Percentiles rank a stretch among this genome's conserved stretches.
Evolutionary conservation across 2,329 filamentous ascomycete species (phyloP).

Genomic region (Aspergillus sp.): DNA sequence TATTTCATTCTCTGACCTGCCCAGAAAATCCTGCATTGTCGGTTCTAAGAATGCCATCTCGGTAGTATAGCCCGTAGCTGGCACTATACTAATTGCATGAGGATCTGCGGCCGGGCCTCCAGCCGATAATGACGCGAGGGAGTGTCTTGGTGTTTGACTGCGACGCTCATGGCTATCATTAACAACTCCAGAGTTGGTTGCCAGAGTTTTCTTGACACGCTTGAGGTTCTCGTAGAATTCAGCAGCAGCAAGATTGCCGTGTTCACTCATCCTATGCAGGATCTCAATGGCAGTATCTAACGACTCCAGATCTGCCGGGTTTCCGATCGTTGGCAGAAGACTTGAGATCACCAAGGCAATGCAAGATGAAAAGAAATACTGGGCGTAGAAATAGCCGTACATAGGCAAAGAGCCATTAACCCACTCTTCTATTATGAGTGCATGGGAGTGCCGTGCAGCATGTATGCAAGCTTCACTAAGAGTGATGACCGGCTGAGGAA

Average conservation of each 20-base stretch:
- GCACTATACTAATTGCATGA: constrained; percentile 6
- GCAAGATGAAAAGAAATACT: constrained; percentile 37
- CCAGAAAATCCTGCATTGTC: constrained; percentile 29
- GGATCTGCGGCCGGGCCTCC: neutral
- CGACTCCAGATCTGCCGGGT: constrained; percentile 22
- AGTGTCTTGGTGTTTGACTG: neutral
- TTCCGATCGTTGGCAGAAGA: constrained; percentile 22
- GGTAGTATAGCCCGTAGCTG: constrained; percentile 20
- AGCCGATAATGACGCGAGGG: neutral
- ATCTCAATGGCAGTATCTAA: constrained; percentile 32
- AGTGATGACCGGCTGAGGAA: constrained; percentile 29
- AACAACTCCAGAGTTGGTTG: neutral
- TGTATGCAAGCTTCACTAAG: constrained; percentile 37
- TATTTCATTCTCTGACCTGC: constrained; percentile 24
- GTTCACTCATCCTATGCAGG: constrained; percentile 28
- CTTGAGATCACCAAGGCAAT: constrained; percentile 36
- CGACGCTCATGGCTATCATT: constrained; percentile 15
- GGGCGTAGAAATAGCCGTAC: constrained; percentile 38
- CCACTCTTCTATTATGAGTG: constrained; percentile 35
- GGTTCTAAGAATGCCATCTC: constrained; percentile 30
- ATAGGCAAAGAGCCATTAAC: constrained; percentile 35
- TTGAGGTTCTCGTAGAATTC: constrained; percentile 33
- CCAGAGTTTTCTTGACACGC: constrained; percentile 18
- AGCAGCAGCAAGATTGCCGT: constrained; percentile 33
- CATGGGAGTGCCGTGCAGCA: constrained; percentile 34